Evolutionary conservation across 2,329 filamentous ascomycete genomes (phyloP), one percentile per base, ranked within the genome.

Genomic region (Aspergillus sergii): DNA sequence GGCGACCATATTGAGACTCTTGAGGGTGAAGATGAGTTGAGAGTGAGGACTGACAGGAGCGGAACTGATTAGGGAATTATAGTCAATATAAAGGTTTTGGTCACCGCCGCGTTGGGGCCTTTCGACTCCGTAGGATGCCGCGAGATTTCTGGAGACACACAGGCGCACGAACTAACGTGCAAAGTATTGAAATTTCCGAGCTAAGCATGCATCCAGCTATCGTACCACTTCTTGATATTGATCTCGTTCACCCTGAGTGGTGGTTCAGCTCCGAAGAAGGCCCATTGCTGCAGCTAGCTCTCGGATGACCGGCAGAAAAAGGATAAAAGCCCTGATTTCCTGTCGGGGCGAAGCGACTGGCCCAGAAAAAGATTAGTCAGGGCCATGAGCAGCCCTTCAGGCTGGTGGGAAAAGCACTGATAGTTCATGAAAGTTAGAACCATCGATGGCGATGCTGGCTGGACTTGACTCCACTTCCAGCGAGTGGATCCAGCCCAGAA

Each of bases 1-100:
- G 30, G 61, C 66, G 56, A 69, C 63, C 66, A 67, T 68, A 55
- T 45, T 43, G 62, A 32, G 28, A 28, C 14, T 28, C 46, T 16
- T 30, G 28, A 12, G 23, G 16, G 26, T 36, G 36, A 48, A 57
- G 32, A 45, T 32, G 21, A 32, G 34, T 28, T 50, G 12, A 36
- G 54, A 36, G 26, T 19, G 36, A 19, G 30, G 45, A 43, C 23
- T 19, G 32, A 5, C 11, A 57, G 45, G 28, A 48, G 23, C 11
- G 12, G 6, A 51, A 51, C 16, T 1, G 50, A 54, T 30, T 21
- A 11, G 59, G 60, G 55, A 45, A 53, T 23, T 14, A n/a, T 32
- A 21, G 55, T 21, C 46, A 26, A 51, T 61, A 58, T 61, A 61
- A 58, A 39, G 21, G 21, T 30, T 55, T 55, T 21, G 21, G 34